These are phyloP conservation scores for Pichia exigua DNA, from an alignment of 805 yeast genomes.

Conservation along the genomic window DNA sequence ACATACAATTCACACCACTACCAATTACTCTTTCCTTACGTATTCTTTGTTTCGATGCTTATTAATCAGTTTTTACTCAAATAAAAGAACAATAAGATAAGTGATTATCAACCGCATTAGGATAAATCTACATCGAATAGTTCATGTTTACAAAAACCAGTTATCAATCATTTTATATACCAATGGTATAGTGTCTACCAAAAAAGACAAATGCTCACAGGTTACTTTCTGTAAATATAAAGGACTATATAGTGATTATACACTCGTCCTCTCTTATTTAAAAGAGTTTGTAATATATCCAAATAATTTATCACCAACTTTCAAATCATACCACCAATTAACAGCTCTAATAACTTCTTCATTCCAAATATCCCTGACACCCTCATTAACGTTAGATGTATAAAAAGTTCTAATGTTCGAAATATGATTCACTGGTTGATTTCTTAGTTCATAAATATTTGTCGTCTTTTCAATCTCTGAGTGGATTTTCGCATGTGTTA, in stretches of 20 bases:
- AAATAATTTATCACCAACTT: slow-evolving; percentile 15
- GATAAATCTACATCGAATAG: no score
- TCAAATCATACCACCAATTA: slow-evolving; percentile 48
- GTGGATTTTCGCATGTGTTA: slow-evolving; percentile 39
- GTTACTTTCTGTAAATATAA: no score
- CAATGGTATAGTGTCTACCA: no score
- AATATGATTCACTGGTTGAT: slow-evolving; percentile 41
- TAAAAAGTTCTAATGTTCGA: slow-evolving; percentile 37
- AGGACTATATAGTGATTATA: neutral
- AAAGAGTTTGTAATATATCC: slow-evolving; percentile 5
- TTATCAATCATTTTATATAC: no score
- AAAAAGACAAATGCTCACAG: no score
- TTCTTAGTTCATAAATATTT: slow-evolving; percentile 44
- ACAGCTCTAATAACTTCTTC: slow-evolving; percentile 58
- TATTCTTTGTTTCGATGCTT: no score
- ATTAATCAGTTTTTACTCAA: no score
- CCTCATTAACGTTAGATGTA: slow-evolving; percentile 45
- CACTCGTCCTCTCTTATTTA: neutral
- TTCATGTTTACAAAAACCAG: no score
- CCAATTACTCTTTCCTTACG: no score
- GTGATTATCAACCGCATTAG: no score
- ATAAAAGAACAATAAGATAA: no score
- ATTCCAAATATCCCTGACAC: slow-evolving; percentile 74
- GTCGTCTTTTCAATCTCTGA: slow-evolving; percentile 40
- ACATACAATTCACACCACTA: no score